Conservation (phyloP, 2,329 filamentous ascomycete genomes). For the Colletotrichum tropicicola region DNA sequence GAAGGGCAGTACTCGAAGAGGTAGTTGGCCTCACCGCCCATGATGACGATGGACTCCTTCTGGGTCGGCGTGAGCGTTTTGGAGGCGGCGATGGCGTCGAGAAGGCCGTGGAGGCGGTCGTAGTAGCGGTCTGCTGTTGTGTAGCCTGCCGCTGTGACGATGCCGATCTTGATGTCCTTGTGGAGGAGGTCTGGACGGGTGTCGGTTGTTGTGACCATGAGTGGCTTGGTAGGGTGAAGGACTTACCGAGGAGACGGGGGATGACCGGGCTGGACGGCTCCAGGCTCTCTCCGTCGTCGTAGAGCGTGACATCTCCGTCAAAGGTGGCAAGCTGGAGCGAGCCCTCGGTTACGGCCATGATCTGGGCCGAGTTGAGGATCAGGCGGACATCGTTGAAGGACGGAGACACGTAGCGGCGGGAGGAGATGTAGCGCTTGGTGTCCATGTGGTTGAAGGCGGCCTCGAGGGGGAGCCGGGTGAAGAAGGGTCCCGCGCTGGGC, state of each 20-base stretch:
- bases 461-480: constrained; percentile 86
- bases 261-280: constrained; percentile 82
- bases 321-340: constrained; percentile 90
- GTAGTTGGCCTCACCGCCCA: constrained; percentile 97
- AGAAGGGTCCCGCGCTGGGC: constrained; percentile 91
- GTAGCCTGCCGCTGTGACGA: constrained; percentile 97
- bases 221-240: background rate
- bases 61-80: constrained; percentile 68
- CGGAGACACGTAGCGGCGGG: constrained; percentile 89
- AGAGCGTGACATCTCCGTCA: constrained; percentile 96
- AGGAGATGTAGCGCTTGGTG: constrained; percentile 84
- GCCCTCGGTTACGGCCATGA: constrained; percentile 83
- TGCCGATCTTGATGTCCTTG: constrained; percentile 85
- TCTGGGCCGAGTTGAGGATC: constrained; percentile 92
- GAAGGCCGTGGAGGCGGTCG: constrained; percentile 83
- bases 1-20: constrained; percentile 80
- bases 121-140: constrained; percentile 89
- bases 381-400: constrained; percentile 97
- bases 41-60: constrained; percentile 84
- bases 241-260: constrained; percentile 60
- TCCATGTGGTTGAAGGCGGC: constrained; percentile 95
- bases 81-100: constrained; percentile 77
- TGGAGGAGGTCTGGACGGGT: constrained; percentile 70
- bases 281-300: constrained; percentile 87
- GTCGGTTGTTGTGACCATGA: background rate